phyloP scores from a whole-genome alignment of 257 asterid species.

The Solanum okadae region DNA sequence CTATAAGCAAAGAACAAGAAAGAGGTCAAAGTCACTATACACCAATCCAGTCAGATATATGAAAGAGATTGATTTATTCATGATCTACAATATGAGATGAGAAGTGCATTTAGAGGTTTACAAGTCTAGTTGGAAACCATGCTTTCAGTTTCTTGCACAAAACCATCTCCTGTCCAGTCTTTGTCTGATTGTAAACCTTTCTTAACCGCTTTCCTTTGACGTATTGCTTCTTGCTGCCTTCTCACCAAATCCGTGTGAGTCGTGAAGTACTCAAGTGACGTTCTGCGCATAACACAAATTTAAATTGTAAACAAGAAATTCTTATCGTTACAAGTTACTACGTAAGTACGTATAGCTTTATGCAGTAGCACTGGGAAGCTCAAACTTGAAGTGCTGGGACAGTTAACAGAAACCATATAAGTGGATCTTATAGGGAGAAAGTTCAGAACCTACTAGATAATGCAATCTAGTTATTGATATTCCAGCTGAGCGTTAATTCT shows the following conservation, averaged over 20 bases:
- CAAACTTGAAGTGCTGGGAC: not conserved
- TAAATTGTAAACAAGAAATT: not conserved
- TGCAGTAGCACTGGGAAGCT: not conserved
- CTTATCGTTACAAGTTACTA: not conserved
- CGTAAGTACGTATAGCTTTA: not conserved
- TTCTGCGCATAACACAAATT: conserved; percentile 19
- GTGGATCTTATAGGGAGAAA: not conserved
- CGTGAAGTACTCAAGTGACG: conserved; percentile 71
- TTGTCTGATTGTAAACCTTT: conserved; percentile 79
- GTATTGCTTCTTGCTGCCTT: conserved; percentile 76
- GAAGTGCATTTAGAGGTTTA: not conserved
- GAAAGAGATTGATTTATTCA: not conserved
- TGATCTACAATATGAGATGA: not conserved
- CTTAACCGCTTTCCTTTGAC: conserved; percentile 64
- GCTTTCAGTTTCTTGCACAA: conserved; percentile 80
- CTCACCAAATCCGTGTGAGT: conserved; percentile 74
- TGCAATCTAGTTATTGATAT: not conserved
- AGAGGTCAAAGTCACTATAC: not conserved
- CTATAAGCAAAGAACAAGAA: not conserved
- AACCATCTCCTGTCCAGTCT: conserved; percentile 99
- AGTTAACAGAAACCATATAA: not conserved
- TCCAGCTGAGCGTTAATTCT: not conserved
- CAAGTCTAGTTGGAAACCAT: conserved; percentile 38
- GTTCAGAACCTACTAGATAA: not conserved
- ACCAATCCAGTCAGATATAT: not conserved